Conservation (phyloP, 176 grass and related monocot genomes). For the Avena sativa region DNA sequence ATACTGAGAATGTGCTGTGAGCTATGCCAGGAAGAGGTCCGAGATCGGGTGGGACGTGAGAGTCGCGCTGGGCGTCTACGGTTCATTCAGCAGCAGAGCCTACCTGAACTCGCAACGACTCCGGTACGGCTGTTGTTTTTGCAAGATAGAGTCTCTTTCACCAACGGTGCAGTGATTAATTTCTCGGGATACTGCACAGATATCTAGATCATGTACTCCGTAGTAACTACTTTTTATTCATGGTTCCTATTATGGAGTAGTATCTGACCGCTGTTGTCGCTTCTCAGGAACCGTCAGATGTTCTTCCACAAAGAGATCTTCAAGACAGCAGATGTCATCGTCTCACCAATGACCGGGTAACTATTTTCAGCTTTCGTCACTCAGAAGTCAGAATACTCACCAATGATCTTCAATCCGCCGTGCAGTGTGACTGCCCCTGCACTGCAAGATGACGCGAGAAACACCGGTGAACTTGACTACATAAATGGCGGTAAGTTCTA, state of each 20-base stretch:
- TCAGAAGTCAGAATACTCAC: neutral
- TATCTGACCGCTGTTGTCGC: neutral
- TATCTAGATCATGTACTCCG: neutral
- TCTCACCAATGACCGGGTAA: constrained; percentile 96
- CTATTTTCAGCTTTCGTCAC: neutral
- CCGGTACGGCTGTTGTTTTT: constrained; percentile 42
- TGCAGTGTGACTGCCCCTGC: constrained; percentile 87
- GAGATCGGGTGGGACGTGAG: constrained; percentile 91
- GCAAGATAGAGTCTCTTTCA: neutral
- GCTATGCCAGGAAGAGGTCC: constrained; percentile 53
- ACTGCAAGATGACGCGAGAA: constrained; percentile 72
- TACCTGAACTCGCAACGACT: constrained; percentile 92
- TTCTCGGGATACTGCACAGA: neutral
- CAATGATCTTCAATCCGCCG: no score
- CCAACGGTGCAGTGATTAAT: neutral
- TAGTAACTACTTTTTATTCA: neutral
- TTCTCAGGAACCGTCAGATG: constrained; percentile 87
- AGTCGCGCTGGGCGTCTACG: constrained; percentile 73
- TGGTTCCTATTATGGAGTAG: neutral
- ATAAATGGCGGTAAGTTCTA: constrained; percentile 85
- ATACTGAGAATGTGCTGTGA: neutral
- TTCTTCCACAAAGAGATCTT: constrained; percentile 94
- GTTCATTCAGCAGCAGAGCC: constrained; percentile 88
- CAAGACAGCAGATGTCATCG: constrained; percentile 87
- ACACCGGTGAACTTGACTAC: constrained; percentile 92